Evolutionary conservation across 2,329 filamentous ascomycete species (phyloP), one percentile per base, ranked within the genome.

Genomic region (Penicillium sp.): DNA sequence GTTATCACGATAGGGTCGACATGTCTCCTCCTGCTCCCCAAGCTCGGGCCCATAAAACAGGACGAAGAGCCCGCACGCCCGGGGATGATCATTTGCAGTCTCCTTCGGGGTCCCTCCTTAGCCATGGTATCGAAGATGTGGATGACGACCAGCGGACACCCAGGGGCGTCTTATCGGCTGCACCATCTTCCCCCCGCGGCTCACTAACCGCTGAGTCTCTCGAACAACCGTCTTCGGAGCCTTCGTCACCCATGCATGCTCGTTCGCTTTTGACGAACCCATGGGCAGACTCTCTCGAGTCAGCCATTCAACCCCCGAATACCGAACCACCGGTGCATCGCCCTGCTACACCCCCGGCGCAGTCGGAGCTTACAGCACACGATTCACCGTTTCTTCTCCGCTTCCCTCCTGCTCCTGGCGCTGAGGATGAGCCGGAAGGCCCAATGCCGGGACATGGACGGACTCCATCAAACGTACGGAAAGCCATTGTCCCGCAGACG

Each of bases 401-500:
- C 10, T 72, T 72, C 41, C 70, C 69, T 9, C 59, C 68, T 15
- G 69, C 69, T 0, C 70, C 69, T n/a, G n/a, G n/a, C n/a, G n/a
- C n/a, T n/a, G n/a, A n/a, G n/a, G n/a, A n/a, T n/a, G n/a, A n/a
- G n/a, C n/a, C n/a, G n/a, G n/a, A n/a, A n/a, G n/a, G n/a, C n/a
- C n/a, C n/a, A n/a, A n/a, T n/a, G n/a, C n/a, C n/a, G n/a, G n/a
- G n/a, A n/a, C n/a, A n/a, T n/a, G n/a, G n/a, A n/a, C n/a, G n/a
- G n/a, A n/a, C n/a, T n/a, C n/a, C n/a, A n/a, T n/a, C n/a, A n/a
- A n/a, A n/a, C n/a, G n/a, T n/a, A n/a, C 17, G 69, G 67, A 57
- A 63, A 15, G 60, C n/a, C n/a, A n/a, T n/a, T n/a, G n/a, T n/a
- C n/a, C n/a, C n/a, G n/a, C n/a, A n/a, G n/a, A n/a, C n/a, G n/a